Evolutionary conservation across 257 asterid species (phyloP), one percentile per base, ranked within the genome.

Genomic region (Lavandula angustifolia): DNA sequence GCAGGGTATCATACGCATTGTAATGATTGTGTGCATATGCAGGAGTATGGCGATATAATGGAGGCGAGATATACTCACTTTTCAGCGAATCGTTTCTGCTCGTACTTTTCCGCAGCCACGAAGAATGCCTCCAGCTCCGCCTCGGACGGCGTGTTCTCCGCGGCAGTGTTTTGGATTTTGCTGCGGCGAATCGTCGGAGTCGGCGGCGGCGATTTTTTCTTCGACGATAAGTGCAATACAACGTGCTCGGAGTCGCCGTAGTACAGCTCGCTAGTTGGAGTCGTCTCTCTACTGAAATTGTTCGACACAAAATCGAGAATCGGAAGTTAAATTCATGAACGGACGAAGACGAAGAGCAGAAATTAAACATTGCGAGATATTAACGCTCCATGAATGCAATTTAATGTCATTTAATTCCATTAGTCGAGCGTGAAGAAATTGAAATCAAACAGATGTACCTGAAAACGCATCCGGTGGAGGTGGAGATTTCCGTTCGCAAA

Each of bases 101-200:
- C 72, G 58, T 48, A 51, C 76, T 81, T 83, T 69, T 85, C 97
- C 1, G 81, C 80, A 46, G 41, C 81, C 33, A 83, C 9, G 77
- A 89, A 89, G 64, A 89, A 83, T 67, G 85, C 95, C 57, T 87
- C 91, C 35, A 89, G 65, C 83, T 84, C 95, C 11, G 53, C 80
- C 49, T 62, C 76, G 33, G 91, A 40, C 7, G 95, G 89, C 67
- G 63, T 66, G 53, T 72, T 55, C 22, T 58, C 66, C 7, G 62
- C 60, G 12, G 67, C 31, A 1, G 38, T 29, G 22, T 52, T 17
- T 35, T 65, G 53, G 33, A 49, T 54, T 42, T 54, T 53, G 60
- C 42, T 42, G 43, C 11, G 71, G 34, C 18, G 32, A 7, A 17
- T 58, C 17, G 43, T 7, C 48, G 58, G 5, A 35, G 17, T 37